phyloP scores from a whole-genome alignment of 768 basidiomycete species.

The Calocybe cyanea region DNA sequence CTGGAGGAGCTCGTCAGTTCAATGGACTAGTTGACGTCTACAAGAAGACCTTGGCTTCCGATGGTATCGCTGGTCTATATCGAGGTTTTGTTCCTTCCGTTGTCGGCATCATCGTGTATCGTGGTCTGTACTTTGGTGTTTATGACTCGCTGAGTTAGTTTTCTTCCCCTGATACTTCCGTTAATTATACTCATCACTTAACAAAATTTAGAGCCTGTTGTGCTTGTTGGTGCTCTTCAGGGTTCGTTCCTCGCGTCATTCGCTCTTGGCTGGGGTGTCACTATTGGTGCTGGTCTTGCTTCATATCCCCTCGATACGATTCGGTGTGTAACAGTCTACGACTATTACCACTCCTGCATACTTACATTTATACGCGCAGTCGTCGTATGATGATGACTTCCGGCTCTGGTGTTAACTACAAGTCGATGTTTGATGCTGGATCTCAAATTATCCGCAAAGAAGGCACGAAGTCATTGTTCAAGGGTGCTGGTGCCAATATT shows the following conservation, averaged over 20 bases:
- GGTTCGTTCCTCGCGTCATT: conserved; percentile 98
- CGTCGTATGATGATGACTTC: conserved; percentile 99
- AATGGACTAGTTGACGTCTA: conserved; percentile 98
- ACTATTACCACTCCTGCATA: background rate
- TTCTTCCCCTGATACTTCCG: conserved; percentile 18
- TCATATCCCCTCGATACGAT: conserved; percentile 94
- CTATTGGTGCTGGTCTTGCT: conserved; percentile 98
- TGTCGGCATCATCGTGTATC: conserved; percentile 99
- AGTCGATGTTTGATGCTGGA: conserved; percentile 97
- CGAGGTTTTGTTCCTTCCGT: conserved; percentile 99
- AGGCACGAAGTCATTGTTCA: conserved; percentile 94
- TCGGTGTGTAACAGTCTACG: conserved; percentile 45
- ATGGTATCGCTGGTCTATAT: conserved; percentile 99
- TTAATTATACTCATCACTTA: conserved; percentile 20
- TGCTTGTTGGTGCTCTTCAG: conserved; percentile 92
- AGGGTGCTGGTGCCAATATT: conserved; percentile 95
- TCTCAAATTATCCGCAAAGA: conserved; percentile 92
- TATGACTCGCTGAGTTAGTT: conserved; percentile 90
- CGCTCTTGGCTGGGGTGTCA: conserved; percentile 97
- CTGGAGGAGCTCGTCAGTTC: conserved; percentile 92
- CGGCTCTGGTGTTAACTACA: conserved; percentile 93
- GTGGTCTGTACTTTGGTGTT: conserved; percentile 99
- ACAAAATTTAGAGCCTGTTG: conserved; percentile 87
- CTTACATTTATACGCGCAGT: conserved; percentile 44
- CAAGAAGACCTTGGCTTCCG: conserved; percentile 94